A percentile compares a stretch with the other conserved stretches of the same genome.
These are phyloP conservation scores for Cordyceps cicadae DNA, from an alignment of 2,329 filamentous ascomycete genomes.

Conservation along the genomic window DNA sequence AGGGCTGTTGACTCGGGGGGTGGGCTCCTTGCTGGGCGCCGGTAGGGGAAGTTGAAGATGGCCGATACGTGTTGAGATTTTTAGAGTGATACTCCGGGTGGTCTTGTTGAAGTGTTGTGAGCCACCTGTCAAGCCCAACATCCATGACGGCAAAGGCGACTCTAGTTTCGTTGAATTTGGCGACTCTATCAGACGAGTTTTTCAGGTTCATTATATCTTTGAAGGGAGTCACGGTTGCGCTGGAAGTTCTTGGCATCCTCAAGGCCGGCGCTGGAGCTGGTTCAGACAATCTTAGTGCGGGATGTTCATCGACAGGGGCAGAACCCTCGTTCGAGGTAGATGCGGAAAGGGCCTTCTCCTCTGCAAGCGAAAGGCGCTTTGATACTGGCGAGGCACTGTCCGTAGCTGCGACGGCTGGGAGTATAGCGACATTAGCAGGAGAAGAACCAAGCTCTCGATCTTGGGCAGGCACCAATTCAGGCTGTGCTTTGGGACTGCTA, in stretches of 20 bases:
- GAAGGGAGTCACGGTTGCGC: conserved; percentile 35
- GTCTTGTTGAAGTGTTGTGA: conserved; percentile 35
- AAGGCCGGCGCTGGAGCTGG: conserved; percentile 12
- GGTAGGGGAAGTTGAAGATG: conserved; percentile 8
- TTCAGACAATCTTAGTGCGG: conserved; percentile 19
- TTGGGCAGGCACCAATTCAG: conserved; percentile 8
- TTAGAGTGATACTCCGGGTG: conserved; percentile 36
- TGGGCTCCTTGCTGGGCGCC: conserved; percentile 19
- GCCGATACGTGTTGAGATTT: conserved; percentile 8
- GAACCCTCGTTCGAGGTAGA: conserved; percentile 26
- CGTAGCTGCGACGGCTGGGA: background rate
- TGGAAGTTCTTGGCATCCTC: background rate
- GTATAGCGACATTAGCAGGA: background rate
- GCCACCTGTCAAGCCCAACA: conserved; percentile 61
- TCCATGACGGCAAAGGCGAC: conserved; percentile 63
- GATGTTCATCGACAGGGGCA: conserved; percentile 31
- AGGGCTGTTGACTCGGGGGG: conserved; percentile 34
- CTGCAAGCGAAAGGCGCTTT: conserved; percentile 31
- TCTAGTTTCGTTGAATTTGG: conserved; percentile 64
- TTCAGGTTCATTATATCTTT: conserved; percentile 68
- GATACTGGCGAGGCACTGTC: conserved; percentile 13
- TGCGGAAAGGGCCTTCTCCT: conserved; percentile 35
- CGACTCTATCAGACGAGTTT: conserved; percentile 59
- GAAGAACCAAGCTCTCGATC: background rate
- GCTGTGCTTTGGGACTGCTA: background rate